Evolutionary conservation across 305 asterid genomes (phyloP).

Genomic region (Nicotiana rustica): DNA sequence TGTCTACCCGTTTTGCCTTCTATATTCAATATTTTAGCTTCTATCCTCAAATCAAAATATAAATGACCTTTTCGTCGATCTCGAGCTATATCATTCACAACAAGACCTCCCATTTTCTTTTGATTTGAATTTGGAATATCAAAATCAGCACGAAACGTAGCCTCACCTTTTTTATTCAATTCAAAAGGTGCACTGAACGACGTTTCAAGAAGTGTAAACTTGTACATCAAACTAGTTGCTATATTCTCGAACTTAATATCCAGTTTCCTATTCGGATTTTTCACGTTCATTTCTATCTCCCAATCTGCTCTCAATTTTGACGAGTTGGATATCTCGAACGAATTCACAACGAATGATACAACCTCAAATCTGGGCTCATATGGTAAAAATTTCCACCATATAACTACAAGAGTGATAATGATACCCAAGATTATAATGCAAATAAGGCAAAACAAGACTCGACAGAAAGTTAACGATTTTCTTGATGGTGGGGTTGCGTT

Average conservation of each 20-base stretch:
- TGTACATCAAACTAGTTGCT: constrained; percentile 29
- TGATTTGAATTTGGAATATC: background rate
- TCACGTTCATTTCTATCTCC: constrained; percentile 27
- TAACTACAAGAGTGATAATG: background rate
- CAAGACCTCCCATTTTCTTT: background rate
- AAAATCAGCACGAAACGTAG: background rate
- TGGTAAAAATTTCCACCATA: background rate
- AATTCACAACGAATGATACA: constrained; percentile 29
- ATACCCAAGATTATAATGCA: background rate
- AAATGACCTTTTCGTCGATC: constrained; percentile 23
- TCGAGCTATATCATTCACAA: constrained; percentile 31
- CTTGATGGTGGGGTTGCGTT: background rate
- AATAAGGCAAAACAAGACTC: background rate
- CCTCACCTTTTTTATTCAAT: background rate
- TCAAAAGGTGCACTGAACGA: background rate
- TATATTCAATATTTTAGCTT: background rate
- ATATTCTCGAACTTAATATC: constrained; percentile 19
- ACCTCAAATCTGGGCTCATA: constrained; percentile 30
- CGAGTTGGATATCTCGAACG: constrained; percentile 27
- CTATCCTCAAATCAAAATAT: constrained; percentile 35
- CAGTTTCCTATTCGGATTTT: constrained; percentile 28
- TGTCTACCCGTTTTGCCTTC: accelerated
- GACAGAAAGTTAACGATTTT: background rate
- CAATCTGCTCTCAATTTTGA: constrained; percentile 28
- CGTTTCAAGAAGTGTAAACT: background rate